Evolutionary conservation across 2,329 filamentous ascomycete genomes (phyloP).

Genomic region (Tricladium varicosporioides): DNA sequence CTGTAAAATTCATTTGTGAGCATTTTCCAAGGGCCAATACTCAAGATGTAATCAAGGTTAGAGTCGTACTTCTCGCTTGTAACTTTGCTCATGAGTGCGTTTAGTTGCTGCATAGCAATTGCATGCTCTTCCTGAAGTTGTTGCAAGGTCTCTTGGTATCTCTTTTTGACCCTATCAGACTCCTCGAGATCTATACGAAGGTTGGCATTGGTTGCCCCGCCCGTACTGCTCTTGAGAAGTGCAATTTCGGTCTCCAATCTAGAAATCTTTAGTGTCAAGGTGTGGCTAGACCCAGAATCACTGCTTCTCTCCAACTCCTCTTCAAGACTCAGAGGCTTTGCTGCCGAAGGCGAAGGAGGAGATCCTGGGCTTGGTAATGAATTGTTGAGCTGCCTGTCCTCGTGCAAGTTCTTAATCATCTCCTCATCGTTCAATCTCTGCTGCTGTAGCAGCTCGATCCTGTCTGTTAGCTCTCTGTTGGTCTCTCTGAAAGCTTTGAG

Average conservation of each 20-base stretch:
- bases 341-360: slow-evolving; percentile 19
- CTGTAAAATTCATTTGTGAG: slow-evolving; percentile 49
- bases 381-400: slow-evolving; percentile 41
- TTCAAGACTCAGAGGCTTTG: slow-evolving; percentile 47
- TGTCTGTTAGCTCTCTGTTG: neutral
- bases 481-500: neutral
- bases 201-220: slow-evolving; percentile 52
- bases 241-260: slow-evolving; percentile 62
- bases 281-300: slow-evolving; percentile 1
- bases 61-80: slow-evolving; percentile 55
- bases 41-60: slow-evolving; percentile 35
- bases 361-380: slow-evolving; percentile 11
- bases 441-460: neutral
- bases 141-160: slow-evolving; percentile 53
- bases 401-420: slow-evolving; percentile 53
- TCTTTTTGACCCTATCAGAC: slow-evolving; percentile 47
- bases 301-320: slow-evolving; percentile 52
- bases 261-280: slow-evolving; percentile 45
- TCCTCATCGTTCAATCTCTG: slow-evolving; percentile 38
- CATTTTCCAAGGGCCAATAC: slow-evolving; percentile 34
- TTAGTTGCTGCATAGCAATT: slow-evolving; percentile 56
- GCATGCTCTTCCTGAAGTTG: slow-evolving; percentile 58
- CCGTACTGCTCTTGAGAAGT: slow-evolving; percentile 53
- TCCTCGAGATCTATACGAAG: slow-evolving; percentile 57
- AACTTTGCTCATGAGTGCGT: slow-evolving; percentile 50